These are phyloP conservation scores for Erysimum cheiri DNA, from an alignment of 441 rosid genomes.

Conservation along the genomic window DNA sequence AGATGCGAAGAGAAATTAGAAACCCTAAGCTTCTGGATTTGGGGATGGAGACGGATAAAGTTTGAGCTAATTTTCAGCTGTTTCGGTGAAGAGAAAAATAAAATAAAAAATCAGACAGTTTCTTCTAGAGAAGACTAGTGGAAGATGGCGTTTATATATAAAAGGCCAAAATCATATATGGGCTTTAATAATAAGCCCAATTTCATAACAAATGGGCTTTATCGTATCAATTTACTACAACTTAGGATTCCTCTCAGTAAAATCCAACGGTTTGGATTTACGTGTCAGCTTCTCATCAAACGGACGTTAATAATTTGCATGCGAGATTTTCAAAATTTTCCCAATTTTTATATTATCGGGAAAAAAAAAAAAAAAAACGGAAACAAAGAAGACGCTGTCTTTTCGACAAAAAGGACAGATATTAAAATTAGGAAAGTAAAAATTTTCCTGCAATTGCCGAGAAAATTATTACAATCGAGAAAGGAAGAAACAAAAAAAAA, in stretches of 20 bases:
- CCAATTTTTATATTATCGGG: too few relatives aligned
- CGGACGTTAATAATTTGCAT: conserved; percentile 39
- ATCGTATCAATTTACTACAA: neutral
- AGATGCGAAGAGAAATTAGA: neutral
- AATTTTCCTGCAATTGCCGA: conserved; percentile 49
- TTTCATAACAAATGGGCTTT: neutral
- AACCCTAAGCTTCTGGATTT: conserved; percentile 33
- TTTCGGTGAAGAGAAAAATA: neutral
- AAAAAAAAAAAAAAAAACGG: too few relatives aligned
- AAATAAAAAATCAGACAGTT: neutral
- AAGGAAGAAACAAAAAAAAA: conserved; percentile 18
- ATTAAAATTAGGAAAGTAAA: conserved; percentile 18
- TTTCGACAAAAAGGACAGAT: conserved; percentile 22
- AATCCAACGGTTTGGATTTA: conserved; percentile 47
- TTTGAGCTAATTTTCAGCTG: conserved; percentile 8
- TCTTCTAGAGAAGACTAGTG: conserved; percentile 14
- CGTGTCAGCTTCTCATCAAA: conserved; percentile 42
- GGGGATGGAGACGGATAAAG: neutral
- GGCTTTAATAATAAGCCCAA: conserved; percentile 14
- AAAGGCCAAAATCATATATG: neutral
- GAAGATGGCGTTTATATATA: too few relatives aligned
- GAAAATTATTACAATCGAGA: conserved; percentile 50
- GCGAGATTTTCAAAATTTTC: too few relatives aligned
- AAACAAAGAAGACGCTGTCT: too few relatives aligned
- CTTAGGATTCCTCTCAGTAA: conserved; percentile 41